Evolutionary conservation across 352 stramenopile species (phyloP), one percentile per base, ranked within the genome.

Genomic region (Lagenidium giganteum): DNA sequence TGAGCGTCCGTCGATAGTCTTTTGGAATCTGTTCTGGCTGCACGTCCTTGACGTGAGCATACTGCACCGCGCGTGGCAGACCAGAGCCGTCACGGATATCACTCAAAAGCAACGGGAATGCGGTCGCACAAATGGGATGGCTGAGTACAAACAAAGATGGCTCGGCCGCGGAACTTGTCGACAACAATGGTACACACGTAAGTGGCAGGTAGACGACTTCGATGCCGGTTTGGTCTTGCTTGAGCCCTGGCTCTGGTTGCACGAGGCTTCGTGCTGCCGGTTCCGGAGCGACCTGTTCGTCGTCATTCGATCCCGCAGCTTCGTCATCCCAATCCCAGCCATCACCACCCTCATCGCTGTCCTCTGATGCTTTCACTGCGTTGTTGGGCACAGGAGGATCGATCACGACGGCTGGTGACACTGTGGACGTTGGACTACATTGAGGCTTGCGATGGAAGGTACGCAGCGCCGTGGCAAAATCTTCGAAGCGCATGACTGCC

Each of bases 81-180:
- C 9, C 21, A 25, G 12, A 37, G 31, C 16, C 17, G n/a, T 18
- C n/a, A n/a, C n/a, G n/a, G n/a, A n/a, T n/a, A n/a, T n/a, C n/a
- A n/a, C n/a, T n/a, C n/a, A n/a, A 51, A 40, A 91, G 52, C 26
- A 91, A 55, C 31, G 79, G 79, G 55, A 88, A 91, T 22, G 74
- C 75, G 7, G 67, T 52, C 20, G 79, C 70, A 31, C 79, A 91
- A 5, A 68, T 60, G 16, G 79, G 67, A 43, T 88, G 71, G 9
- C 64, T 72, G 18, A 91, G 45, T 39, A 88, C 73, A 59, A 91
- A 88, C 42, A 91, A 49, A 23, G 75, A 86, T 8, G 75, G 75
- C 49, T 85, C 70, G 4, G 52, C 41, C 40, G 32, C 45, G 13
- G 22, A 58, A 51, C 71, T 81, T 11, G 58, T 48, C 12, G 61